A percentile compares a stretch with the other conserved stretches of the same genome.
These are phyloP conservation scores for Podila clonocystis DNA, from an alignment of 192 early-diverging fungal species.

Conservation along the genomic window DNA sequence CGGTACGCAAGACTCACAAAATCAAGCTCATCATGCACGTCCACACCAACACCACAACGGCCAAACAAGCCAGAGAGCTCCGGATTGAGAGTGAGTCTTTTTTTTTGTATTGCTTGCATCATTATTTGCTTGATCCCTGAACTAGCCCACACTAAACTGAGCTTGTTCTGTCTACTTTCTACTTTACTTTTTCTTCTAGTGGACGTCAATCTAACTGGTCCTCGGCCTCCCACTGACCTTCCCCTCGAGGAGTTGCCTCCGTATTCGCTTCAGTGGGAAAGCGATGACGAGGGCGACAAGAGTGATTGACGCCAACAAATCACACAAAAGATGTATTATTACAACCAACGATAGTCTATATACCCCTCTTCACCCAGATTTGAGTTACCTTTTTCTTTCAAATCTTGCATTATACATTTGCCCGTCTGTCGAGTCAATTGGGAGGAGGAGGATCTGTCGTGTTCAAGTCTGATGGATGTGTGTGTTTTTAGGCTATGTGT, in stretches of 20 bases:
- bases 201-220: constrained; percentile 29
- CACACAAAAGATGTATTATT: too few species aligned
- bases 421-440: too few species aligned
- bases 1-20: constrained; percentile 34
- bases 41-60: constrained; percentile 18
- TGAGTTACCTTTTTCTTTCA: too few species aligned
- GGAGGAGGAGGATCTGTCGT: too few species aligned
- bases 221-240: constrained; percentile 21
- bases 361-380: too few species aligned
- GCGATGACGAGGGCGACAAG: constrained; percentile 8
- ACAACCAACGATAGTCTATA: neutral
- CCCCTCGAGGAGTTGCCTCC: constrained; percentile 20
- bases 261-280: constrained; percentile 12
- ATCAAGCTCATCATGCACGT: constrained; percentile 40
- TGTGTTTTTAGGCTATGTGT: too few species aligned
- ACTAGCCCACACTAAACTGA: neutral
- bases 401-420: too few species aligned
- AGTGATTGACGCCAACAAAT: neutral
- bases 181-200: constrained; percentile 8
- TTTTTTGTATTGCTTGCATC: neutral
- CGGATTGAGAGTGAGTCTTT: constrained; percentile 36
- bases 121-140: too few species aligned
- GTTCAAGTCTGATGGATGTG: too few species aligned
- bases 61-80: constrained; percentile 28
- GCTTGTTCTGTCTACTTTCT: neutral